Base-by-base conservation (phyloP, 495 filamentous ascomycete species). In the Hyaloscypha hepaticicola region DNA sequence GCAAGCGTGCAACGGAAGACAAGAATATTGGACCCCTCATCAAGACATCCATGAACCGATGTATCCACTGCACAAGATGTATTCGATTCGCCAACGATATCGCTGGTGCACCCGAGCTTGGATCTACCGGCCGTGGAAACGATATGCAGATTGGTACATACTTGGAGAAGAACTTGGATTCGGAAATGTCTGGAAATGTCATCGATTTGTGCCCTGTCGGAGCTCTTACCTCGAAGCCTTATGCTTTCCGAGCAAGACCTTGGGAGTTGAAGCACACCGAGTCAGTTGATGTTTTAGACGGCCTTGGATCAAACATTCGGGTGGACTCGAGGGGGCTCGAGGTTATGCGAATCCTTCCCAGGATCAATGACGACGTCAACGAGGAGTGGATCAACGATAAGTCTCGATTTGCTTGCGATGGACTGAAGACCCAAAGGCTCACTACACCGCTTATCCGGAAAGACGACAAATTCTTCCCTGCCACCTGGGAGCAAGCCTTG, bases 341-440 rank as follows among this genome's bases (percentile, higher is more conserved):
- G 77, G 93, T 99, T 41, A 97, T 98, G 95, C 86, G 96, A 60
- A 83, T 99, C 60, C 72, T 96, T 21, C 95, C 95, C 19, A 84
- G 95, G 69, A 83, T 98, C 56, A 99, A 98, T 74, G 95, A 99
- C 69, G 93, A 98, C 73, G 85, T 99, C 65, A 99, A 99, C 75
- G 95, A 99, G 78, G 95, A 98, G 78, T 99, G 95, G 95, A 97
- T 99, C 73, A 94, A 97, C 73, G 95, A 99, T 80, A 99, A 99
- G 81, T 89, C 92, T 25, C 85, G 95, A 31, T 99, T 98, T 76
- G 94, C 95, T 8, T 97, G 93, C 75, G 95, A 99, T 78, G 95
- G 94, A n/a, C 79, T 99, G 65, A 93, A 89, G 83, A 97, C 93
- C 33, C 95, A 99, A 75, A 83, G 95, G 62, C 81, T 99, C 25